Base-by-base conservation (phyloP, 805 yeast genomes). In the Sporopachydermia quercuum region DNA sequence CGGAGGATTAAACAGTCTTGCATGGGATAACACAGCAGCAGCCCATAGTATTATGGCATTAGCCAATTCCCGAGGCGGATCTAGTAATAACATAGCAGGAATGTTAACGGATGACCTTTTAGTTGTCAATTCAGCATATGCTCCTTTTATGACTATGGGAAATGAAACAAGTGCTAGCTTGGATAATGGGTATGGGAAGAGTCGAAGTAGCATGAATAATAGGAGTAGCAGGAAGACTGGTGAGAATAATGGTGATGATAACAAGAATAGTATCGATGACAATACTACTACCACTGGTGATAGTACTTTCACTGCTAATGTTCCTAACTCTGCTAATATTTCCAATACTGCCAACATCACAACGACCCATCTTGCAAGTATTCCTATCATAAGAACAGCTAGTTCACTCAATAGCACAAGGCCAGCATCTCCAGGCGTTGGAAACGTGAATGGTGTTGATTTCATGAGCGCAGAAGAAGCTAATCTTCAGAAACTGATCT, bases 251-350 rank as follows among this genome's bases (percentile, higher is more conserved):
- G n/a, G n/a, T n/a, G n/a, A n/a, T n/a, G n/a, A n/a, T n/a, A n/a
- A 18, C 19, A 14, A 39, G 36, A n/a, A 16, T 53, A 43, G 37
- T 46, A 39, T 11, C 19, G 53, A 58, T 30, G 55, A 59, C 4
- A 63, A 57, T 35, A 60, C 58, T 39, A 51, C 49, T 19, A 50
- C 52, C 3, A 17, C 40, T 6, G 35, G 18, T 5, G 16, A 15
- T 41, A 45, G 19, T 15, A 41, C 48, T 41, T 47, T 54, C n/a
- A 37, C 37, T 14, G 23, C 27, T 15, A 18, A 42, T 8, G 40
- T 30, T 16, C 18, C 33, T 30, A 34, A 15, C 34, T 18, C 39
- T 38, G 36, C 47, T 42, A 44, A 51, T 6, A 44, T 46, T 27
- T 39, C 45, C 37, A 44, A 40, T 16, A 42, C 46, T 5, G 41